Evolutionary conservation across 345 rosid species (phyloP).

Genomic region (Orychophragmus violaceus): DNA sequence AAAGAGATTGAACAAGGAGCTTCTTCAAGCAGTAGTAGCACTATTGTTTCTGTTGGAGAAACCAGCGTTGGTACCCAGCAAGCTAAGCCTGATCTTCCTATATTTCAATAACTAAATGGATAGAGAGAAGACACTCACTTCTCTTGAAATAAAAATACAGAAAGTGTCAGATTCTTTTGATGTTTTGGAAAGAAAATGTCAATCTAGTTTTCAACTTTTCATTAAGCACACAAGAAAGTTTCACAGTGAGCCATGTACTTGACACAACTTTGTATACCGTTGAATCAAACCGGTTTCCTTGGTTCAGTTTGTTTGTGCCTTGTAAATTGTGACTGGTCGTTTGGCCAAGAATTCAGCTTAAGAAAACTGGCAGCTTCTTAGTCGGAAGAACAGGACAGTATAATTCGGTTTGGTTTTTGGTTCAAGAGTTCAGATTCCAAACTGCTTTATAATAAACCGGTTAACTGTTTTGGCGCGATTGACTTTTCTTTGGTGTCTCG

Average conservation of each 20-base stretch:
- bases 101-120: constrained; percentile 36
- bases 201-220: constrained; percentile 22
- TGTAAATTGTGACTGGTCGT: not conserved
- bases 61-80: constrained; percentile 34
- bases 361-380: not conserved
- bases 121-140: constrained; percentile 4
- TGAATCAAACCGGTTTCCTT: constrained; percentile 4
- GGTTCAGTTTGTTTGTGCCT: not conserved
- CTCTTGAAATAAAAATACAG: constrained; percentile 11
- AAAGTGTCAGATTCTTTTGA: constrained; percentile 20
- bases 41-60: constrained; percentile 43
- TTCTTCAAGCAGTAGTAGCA: constrained; percentile 34
- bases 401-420: not conserved
- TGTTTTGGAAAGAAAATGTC: constrained; percentile 8
- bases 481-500: constrained; percentile 16
- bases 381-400: not conserved
- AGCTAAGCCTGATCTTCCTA: constrained; percentile 66
- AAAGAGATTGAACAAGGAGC: constrained; percentile 45
- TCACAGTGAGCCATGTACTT: constrained; percentile 1
- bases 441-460: constrained; percentile 4
- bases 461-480: constrained; percentile 11
- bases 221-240: not conserved
- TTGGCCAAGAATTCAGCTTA: not conserved
- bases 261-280: constrained; percentile 2
- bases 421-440: not conserved